These are phyloP conservation scores for Glycine soja DNA, from an alignment of 306 rosid species.

Conservation along the genomic window DNA sequence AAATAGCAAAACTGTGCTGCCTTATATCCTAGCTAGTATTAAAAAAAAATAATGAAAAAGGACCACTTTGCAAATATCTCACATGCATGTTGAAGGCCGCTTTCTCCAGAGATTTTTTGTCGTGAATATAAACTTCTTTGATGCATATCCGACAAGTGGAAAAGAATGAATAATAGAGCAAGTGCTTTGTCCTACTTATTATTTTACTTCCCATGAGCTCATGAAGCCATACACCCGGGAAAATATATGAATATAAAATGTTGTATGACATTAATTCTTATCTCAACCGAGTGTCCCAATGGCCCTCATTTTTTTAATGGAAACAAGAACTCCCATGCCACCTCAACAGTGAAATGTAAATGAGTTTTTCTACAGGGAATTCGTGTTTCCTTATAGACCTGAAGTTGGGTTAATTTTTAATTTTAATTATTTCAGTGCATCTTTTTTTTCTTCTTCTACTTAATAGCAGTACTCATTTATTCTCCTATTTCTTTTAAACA, in stretches of 20 bases:
- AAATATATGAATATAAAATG: not conserved
- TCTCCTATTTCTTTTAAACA: no score
- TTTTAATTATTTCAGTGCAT: no score
- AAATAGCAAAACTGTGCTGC: not conserved
- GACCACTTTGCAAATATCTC: not conserved
- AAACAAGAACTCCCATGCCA: not conserved
- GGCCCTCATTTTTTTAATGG: not conserved
- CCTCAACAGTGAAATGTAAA: not conserved
- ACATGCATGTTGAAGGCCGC: not conserved
- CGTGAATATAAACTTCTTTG: not conserved
- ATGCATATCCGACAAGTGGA: slow-evolving; percentile 8
- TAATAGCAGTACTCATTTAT: no score
- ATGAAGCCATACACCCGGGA: not conserved
- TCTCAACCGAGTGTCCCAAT: not conserved
- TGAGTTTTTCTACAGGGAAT: not conserved
- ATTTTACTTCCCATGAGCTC: not conserved
- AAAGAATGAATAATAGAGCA: not conserved
- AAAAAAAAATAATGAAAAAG: not conserved
- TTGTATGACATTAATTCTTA: not conserved
- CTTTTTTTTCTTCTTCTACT: no score
- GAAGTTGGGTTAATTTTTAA: no score
- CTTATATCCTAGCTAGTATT: not conserved
- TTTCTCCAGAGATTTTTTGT: slow-evolving; percentile 11
- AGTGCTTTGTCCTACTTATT: not conserved
- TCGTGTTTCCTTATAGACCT: not conserved